phyloP scores from a whole-genome alignment of 371 early-diverging fungal genomes.

The Phascolomyces articulosus region DNA sequence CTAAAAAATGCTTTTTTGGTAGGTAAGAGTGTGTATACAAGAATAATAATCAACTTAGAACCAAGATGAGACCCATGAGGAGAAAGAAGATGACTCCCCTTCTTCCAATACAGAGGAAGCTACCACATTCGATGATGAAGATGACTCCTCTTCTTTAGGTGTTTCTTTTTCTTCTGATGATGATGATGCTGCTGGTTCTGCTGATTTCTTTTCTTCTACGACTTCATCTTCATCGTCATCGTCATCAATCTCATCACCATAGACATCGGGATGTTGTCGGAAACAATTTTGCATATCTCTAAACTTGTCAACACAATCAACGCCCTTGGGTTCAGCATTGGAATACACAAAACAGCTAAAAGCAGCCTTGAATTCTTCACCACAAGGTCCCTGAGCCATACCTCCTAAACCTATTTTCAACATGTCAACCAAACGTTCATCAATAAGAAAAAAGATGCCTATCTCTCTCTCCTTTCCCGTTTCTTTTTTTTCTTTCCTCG shows the following conservation, averaged over 20 bases:
- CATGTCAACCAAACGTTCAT: too few relatives aligned
- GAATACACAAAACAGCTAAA: constrained; percentile 97
- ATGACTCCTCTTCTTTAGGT: background rate
- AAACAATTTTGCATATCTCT: constrained; percentile 89
- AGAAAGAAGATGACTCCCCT: constrained; percentile 3
- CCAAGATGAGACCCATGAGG: constrained; percentile 20
- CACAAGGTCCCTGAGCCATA: constrained; percentile 97
- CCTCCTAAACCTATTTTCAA: constrained; percentile 67
- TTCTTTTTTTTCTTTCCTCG: background rate
- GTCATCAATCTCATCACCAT: constrained; percentile 67
- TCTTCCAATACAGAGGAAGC: constrained; percentile 17
- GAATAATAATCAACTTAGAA: constrained; percentile 6
- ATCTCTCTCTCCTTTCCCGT: too few relatives aligned
- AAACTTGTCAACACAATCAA: constrained; percentile 85
- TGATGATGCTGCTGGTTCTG: background rate
- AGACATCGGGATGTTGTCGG: constrained; percentile 78
- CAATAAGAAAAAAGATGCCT: too few relatives aligned
- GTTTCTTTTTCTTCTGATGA: constrained; percentile 38
- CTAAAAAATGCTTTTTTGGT: background rate
- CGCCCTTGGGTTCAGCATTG: constrained; percentile 84
- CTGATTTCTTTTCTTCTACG: too few relatives aligned
- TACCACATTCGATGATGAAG: background rate
- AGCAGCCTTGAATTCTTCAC: constrained; percentile 94
- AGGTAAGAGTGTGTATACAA: background rate
- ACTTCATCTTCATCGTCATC: constrained; percentile 59